Conservation (phyloP, 345 rosid genomes). For the Aquilaria yunnanensis region DNA sequence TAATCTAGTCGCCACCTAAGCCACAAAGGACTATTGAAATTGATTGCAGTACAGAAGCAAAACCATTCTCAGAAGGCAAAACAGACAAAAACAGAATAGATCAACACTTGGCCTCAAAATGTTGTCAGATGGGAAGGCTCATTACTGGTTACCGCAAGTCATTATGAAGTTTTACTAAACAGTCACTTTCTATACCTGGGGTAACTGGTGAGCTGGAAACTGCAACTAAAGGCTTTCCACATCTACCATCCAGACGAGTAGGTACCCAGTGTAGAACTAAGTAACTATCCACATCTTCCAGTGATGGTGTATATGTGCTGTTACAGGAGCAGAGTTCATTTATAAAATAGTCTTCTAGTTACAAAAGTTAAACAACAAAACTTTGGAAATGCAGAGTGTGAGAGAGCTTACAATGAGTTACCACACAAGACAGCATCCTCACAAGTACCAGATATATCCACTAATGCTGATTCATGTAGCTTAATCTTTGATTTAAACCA, state of each 20-base stretch:
- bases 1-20: too few species aligned
- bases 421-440: conserved; percentile 47
- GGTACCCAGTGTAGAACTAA: conserved; percentile 84
- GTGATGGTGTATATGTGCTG: conserved; percentile 81
- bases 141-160: too few species aligned
- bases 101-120: too few species aligned
- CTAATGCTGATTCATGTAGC: conserved; percentile 50
- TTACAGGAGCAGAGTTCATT: conserved; percentile 14
- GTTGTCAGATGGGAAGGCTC: too few species aligned
- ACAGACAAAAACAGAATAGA: too few species aligned
- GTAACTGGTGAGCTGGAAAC: conserved; percentile 62
- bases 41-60: too few species aligned
- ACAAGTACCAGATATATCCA: conserved; percentile 41
- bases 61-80: too few species aligned
- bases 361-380: conserved; percentile 1
- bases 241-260: conserved; percentile 75
- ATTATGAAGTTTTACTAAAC: not conserved
- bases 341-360: not conserved
- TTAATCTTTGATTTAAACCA: conserved; percentile 76
- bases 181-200: conserved; percentile 48
- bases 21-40: too few species aligned
- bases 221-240: conserved; percentile 74
- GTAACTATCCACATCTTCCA: conserved; percentile 79
- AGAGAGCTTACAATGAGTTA: conserved; percentile 61
- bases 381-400: conserved; percentile 8